A percentile compares a stretch with the other conserved stretches of the same genome.
Evolutionary conservation across 2,329 filamentous ascomycete species (phyloP).

Genomic region (Monosporascus sp.): DNA sequence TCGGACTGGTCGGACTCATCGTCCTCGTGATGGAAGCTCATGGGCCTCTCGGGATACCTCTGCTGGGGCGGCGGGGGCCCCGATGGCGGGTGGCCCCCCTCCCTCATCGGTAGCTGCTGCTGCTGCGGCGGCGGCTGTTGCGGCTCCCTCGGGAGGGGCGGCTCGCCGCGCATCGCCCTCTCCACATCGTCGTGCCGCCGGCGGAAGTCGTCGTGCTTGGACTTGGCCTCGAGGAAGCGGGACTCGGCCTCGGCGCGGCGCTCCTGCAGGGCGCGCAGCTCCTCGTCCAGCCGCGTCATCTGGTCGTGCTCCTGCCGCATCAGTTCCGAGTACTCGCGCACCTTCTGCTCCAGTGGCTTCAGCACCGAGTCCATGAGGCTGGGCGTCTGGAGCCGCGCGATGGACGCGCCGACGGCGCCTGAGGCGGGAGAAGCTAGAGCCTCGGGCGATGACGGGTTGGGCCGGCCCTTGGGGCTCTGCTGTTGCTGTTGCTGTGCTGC

Average conservation of each 20-base stretch:
- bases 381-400: slow-evolving; percentile 39
- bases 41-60: slow-evolving; percentile 11
- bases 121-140: slow-evolving; percentile 9
- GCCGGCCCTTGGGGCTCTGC: neutral
- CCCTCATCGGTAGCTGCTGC: slow-evolving; percentile 3
- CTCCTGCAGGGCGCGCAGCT: slow-evolving; percentile 35
- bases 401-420: slow-evolving; percentile 15
- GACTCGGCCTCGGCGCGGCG: slow-evolving; percentile 34
- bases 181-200: slow-evolving; percentile 37
- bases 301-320: slow-evolving; percentile 37
- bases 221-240: slow-evolving; percentile 36
- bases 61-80: slow-evolving; percentile 12
- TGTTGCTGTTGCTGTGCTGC: slow-evolving; percentile 6
- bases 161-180: slow-evolving; percentile 35
- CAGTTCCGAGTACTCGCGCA: slow-evolving; percentile 35
- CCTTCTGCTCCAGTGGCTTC: slow-evolving; percentile 39
- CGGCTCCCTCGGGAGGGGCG: slow-evolving; percentile 12
- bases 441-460: neutral
- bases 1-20: slow-evolving; percentile 19
- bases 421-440: slow-evolving; percentile 3
- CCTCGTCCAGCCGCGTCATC: slow-evolving; percentile 37
- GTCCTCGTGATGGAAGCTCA: slow-evolving; percentile 15
- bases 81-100: slow-evolving; percentile 9
- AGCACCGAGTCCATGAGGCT: slow-evolving; percentile 38
- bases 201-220: slow-evolving; percentile 39